Percentiles rank a stretch among this genome's conserved stretches.
phyloP scores from a whole-genome alignment of 176 grass and related monocot genomes.

The Bromus sterilis region DNA sequence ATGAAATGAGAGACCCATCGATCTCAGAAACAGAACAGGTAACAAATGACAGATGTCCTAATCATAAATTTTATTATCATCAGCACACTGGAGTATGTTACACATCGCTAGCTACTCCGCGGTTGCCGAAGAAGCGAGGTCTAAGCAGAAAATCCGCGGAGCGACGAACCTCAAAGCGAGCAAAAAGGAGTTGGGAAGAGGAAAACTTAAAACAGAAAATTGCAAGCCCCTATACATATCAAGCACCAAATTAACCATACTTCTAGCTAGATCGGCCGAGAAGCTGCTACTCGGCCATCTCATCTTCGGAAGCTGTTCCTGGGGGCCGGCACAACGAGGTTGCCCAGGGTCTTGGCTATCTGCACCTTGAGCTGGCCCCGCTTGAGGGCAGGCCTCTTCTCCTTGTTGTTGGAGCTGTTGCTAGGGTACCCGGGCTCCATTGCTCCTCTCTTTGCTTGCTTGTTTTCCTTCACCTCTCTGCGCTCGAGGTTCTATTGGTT shows the following conservation, averaged over 20 bases:
- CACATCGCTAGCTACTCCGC: background rate
- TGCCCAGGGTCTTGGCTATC: conserved; percentile 22
- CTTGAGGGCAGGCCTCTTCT: conserved; percentile 45
- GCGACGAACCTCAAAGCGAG: background rate
- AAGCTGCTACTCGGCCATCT: background rate
- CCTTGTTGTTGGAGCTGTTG: conserved; percentile 14
- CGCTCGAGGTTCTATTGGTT: background rate
- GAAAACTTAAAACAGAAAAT: background rate
- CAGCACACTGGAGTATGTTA: background rate
- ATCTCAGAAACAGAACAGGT: background rate
- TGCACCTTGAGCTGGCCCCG: conserved; percentile 48
- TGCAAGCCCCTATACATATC: background rate
- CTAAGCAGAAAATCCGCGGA: no score
- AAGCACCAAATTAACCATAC: background rate
- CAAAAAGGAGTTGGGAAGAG: background rate
- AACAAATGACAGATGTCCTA: background rate
- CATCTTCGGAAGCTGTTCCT: conserved; percentile 32
- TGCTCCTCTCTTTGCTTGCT: background rate
- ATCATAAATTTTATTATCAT: background rate
- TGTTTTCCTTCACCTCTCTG: background rate
- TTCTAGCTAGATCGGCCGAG: background rate
- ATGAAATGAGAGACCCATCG: background rate
- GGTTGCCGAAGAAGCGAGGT: no score
- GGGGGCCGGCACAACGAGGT: conserved; percentile 6
- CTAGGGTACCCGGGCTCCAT: conserved; percentile 27